Percentiles rank a stretch among this genome's conserved stretches.
Conservation (phyloP, 129 eudicot genomes). For the Logfia minima region DNA sequence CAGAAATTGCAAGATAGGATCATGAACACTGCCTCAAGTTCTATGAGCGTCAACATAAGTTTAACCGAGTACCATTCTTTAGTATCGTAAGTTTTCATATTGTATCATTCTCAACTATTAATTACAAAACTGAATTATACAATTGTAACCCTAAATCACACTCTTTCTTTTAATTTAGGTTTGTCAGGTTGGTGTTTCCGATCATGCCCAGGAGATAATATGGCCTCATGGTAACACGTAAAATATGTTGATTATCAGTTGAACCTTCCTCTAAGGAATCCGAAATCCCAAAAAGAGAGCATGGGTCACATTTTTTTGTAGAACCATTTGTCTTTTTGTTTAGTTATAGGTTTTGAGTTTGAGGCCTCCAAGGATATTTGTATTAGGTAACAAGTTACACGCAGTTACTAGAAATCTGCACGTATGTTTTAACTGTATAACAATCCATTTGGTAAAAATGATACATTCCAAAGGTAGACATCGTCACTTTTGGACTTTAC, state of each 20-base stretch:
- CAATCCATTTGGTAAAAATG: too few species aligned
- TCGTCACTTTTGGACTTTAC: too few species aligned
- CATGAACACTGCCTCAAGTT: constrained; percentile 4
- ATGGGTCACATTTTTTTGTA: background rate
- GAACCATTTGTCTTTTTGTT: background rate
- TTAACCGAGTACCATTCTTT: constrained; percentile 3
- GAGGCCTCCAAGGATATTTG: background rate
- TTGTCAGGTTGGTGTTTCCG: background rate
- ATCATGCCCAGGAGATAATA: background rate
- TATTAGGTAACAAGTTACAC: too few species aligned
- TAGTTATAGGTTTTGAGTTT: background rate
- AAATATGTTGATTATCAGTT: background rate
- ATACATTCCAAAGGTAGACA: too few species aligned
- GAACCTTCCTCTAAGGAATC: background rate
- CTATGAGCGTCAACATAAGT: constrained; percentile 2
- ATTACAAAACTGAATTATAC: background rate
- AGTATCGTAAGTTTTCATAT: constrained; percentile 22
- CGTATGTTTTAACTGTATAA: too few species aligned
- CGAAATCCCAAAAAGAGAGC: background rate
- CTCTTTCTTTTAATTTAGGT: too few species aligned
- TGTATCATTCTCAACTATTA: background rate
- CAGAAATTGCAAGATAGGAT: constrained; percentile 16
- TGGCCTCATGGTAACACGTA: background rate
- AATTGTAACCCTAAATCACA: background rate
- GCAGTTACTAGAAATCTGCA: too few species aligned